Percentiles rank a stretch among this genome's conserved stretches.
Evolutionary conservation across 1,139 yeast genomes (phyloP).

Genomic region (Kluyveromyces marxianus): DNA sequence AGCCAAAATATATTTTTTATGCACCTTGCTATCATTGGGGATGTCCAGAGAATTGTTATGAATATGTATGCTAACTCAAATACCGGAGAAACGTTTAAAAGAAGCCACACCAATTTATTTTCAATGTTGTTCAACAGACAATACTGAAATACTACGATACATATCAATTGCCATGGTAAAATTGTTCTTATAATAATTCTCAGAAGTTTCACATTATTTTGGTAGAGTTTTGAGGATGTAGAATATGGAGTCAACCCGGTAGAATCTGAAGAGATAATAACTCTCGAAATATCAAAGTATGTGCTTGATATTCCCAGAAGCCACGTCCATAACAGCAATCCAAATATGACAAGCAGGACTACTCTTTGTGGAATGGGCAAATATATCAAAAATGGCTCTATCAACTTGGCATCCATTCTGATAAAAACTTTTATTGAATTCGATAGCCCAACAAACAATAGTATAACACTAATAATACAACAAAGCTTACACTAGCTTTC

Average conservation of each 20-base stretch:
- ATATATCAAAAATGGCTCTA: conserved; percentile 23
- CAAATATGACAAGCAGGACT: conserved; percentile 36
- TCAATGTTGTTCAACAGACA: conserved; percentile 12
- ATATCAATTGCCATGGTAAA: conserved; percentile 15
- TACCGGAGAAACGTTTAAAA: conserved; percentile 10
- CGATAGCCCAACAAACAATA: too few species aligned
- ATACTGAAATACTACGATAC: conserved; percentile 13
- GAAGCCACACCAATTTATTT: conserved; percentile 8
- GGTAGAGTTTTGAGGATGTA: conserved; percentile 20
- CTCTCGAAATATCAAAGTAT: conserved; percentile 36
- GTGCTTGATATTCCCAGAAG: conserved; percentile 34
- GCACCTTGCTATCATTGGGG: conserved; percentile 37
- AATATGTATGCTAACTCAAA: conserved; percentile 11
- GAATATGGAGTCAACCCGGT: conserved; percentile 22
- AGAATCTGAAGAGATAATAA: conserved; percentile 32
- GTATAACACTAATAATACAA: too few species aligned
- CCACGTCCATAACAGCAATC: conserved; percentile 45
- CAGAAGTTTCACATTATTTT: conserved; percentile 20
- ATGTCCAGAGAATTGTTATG: conserved; percentile 14
- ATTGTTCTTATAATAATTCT: conserved; percentile 25
- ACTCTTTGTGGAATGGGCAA: conserved; percentile 46
- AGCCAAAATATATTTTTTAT: conserved; percentile 34
- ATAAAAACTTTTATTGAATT: too few species aligned
- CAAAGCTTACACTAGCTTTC: too few species aligned
- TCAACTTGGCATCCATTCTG: background rate